A percentile compares a stretch with the other conserved stretches of the same genome.
These are phyloP conservation scores for Fallopia convolvulus DNA, from an alignment of 148 eudicot species.

Conservation along the genomic window DNA sequence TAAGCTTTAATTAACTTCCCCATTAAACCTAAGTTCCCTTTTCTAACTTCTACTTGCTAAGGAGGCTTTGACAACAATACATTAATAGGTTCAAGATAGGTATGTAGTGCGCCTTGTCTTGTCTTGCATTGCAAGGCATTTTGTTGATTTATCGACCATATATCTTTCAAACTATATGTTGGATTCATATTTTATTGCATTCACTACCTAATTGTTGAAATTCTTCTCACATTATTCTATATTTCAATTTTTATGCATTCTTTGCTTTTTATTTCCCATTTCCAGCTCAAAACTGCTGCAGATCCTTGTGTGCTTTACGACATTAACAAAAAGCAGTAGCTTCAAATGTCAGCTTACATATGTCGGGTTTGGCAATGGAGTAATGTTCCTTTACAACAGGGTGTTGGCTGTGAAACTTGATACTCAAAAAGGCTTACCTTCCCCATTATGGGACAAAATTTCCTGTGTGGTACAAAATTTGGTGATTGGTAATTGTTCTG, in stretches of 20 bases:
- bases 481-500: not conserved
- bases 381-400: not conserved
- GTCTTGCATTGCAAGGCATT: no score
- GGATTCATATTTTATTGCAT: no score
- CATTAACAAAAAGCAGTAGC: constrained; percentile 61
- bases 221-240: not conserved
- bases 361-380: no score
- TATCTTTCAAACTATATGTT: no score
- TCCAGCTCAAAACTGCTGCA: constrained; percentile 89
- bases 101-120: no score
- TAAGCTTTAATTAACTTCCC: not conserved
- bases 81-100: no score
- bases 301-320: constrained; percentile 79
- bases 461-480: not conserved
- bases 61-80: no score
- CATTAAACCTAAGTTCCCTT: no score
- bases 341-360: not conserved
- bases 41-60: no score
- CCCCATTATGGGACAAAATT: not conserved
- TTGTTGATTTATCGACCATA: no score
- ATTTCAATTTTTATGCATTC: not conserved
- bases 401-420: not conserved
- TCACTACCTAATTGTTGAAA: not conserved
- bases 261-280: constrained; percentile 7
- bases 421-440: not conserved